Evolutionary conservation across 345 rosid genomes (phyloP).

Genomic region (Murraya koenigii): DNA sequence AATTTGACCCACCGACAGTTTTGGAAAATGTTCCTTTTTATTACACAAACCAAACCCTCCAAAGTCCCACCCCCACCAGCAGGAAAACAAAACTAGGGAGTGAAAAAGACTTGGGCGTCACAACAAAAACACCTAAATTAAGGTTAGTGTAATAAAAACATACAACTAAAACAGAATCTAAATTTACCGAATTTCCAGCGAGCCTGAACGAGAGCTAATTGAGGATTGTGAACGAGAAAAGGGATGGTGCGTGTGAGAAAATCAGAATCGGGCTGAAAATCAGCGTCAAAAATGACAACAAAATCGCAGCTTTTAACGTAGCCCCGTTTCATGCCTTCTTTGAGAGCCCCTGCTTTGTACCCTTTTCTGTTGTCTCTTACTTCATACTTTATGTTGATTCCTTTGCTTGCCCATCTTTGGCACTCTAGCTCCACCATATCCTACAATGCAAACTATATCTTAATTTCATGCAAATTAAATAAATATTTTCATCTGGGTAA

Average conservation of each 20-base stretch:
- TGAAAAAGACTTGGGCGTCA: background rate
- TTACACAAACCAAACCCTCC: background rate
- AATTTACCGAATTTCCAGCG: conserved; percentile 93
- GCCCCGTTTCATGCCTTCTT: conserved; percentile 89
- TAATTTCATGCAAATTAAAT: too few relatives aligned
- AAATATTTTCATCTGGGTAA: background rate
- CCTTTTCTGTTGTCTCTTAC: conserved; percentile 81
- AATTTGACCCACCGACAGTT: conserved; percentile 67
- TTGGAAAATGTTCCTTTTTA: conserved; percentile 16
- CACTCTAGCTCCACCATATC: conserved; percentile 87
- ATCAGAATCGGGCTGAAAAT: conserved; percentile 96
- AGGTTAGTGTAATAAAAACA: background rate
- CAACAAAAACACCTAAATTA: background rate
- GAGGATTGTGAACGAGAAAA: conserved; percentile 69
- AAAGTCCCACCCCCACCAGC: background rate
- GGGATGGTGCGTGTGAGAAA: conserved; percentile 87
- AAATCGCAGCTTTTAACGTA: conserved; percentile 81
- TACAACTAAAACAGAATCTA: background rate
- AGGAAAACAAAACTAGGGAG: background rate
- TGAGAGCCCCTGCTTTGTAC: conserved; percentile 89
- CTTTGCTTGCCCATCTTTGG: conserved; percentile 94
- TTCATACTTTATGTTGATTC: conserved; percentile 85
- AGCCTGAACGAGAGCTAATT: conserved; percentile 80
- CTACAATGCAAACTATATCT: conserved; percentile 28
- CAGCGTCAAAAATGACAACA: conserved; percentile 94